phyloP scores from a whole-genome alignment of 176 grass and related monocot species.

The Lolium perenne region DNA sequence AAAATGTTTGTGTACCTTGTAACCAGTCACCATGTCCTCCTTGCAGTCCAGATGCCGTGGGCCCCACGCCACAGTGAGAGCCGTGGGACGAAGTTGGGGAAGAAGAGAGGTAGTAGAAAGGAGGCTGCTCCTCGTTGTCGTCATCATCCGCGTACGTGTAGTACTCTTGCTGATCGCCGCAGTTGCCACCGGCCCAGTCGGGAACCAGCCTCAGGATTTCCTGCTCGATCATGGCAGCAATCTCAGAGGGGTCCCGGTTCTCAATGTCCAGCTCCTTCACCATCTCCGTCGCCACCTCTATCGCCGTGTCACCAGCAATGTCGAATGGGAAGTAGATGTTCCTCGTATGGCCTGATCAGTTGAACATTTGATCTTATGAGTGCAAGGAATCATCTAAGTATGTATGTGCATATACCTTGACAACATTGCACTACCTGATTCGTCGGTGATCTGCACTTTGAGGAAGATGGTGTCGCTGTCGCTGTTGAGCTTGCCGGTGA shows the following conservation, averaged over 20 bases:
- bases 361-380: neutral
- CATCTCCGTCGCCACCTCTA: conserved; percentile 88
- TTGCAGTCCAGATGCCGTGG: conserved; percentile 23
- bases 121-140: conserved; percentile 54
- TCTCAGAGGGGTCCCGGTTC: conserved; percentile 64
- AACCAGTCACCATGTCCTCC: conserved; percentile 44
- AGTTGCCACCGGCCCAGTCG: conserved; percentile 31
- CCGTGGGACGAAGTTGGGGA: conserved; percentile 70
- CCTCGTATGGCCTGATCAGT: conserved; percentile 33
- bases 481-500: conserved; percentile 89
- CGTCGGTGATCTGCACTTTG: conserved; percentile 80
- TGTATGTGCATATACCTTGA: neutral
- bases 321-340: conserved; percentile 99
- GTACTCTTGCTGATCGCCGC: conserved; percentile 26
- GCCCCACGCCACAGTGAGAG: conserved; percentile 44
- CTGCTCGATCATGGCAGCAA: conserved; percentile 85
- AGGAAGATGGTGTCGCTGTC: conserved; percentile 88
- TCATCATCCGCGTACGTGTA: conserved; percentile 37
- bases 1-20: conserved; percentile 32
- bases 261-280: conserved; percentile 90
- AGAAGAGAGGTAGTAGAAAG: conserved; percentile 66
- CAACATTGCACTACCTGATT: conserved; percentile 45
- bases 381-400: neutral
- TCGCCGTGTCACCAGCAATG: conserved; percentile 64
- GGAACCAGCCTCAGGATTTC: conserved; percentile 69